A percentile compares a stretch with the other conserved stretches of the same genome.
phyloP scores from a whole-genome alignment of 345 rosid species.

The Populus euphratica region DNA sequence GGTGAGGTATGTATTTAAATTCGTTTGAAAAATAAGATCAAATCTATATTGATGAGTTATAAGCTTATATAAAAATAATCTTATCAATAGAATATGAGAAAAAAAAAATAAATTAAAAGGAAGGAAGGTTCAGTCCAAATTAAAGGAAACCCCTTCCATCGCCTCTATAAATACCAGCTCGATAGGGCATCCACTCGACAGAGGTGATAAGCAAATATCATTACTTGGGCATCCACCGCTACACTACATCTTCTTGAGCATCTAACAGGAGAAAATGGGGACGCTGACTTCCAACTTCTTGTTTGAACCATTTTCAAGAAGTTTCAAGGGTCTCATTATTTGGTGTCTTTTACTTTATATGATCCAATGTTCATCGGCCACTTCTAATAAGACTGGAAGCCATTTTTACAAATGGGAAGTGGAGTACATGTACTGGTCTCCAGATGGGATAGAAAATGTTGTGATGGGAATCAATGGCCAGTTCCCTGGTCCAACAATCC shows the following conservation, averaged over 20 bases:
- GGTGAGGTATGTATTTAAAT: no score
- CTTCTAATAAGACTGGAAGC: not conserved
- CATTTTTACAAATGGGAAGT: conserved; percentile 52
- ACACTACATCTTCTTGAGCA: not conserved
- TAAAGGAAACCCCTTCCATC: no score
- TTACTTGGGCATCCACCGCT: not conserved
- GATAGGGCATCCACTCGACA: no score
- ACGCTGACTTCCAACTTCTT: not conserved
- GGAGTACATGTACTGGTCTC: conserved; percentile 54
- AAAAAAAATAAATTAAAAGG: no score
- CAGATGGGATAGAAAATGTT: conserved; percentile 59
- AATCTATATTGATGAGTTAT: no score
- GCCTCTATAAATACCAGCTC: no score
- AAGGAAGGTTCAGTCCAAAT: no score
- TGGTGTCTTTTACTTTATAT: not conserved
- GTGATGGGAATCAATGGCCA: conserved; percentile 76
- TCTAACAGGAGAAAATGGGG: not conserved
- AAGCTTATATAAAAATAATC: no score
- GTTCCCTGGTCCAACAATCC: conserved; percentile 85
- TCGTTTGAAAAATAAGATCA: no score
- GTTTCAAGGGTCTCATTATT: not conserved
- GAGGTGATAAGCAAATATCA: no score
- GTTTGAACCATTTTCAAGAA: not conserved
- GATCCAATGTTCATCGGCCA: not conserved
- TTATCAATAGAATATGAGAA: no score